Percentiles rank a stretch among this genome's conserved stretches.
Evolutionary conservation across 2,329 filamentous ascomycete species (phyloP).

Genomic region (Claviceps digitariae): DNA sequence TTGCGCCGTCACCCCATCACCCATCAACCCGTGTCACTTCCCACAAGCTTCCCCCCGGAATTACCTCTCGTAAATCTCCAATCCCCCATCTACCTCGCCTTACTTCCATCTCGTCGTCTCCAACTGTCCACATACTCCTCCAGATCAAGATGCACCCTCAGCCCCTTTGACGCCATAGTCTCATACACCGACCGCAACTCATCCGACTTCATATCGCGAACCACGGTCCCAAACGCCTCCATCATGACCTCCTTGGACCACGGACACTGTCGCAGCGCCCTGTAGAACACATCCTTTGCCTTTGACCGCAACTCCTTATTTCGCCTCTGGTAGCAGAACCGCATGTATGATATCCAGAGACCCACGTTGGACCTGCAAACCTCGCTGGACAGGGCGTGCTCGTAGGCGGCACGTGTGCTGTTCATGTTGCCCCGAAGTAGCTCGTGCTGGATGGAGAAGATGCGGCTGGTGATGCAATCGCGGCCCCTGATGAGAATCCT

Average conservation of each 20-base stretch:
- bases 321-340: constrained; percentile 24
- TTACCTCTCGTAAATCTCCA: too few species aligned
- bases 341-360: constrained; percentile 38
- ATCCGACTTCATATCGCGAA: constrained; percentile 28
- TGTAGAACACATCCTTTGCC: constrained; percentile 34
- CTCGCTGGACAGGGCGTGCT: constrained; percentile 32
- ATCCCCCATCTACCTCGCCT: neutral
- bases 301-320: constrained; percentile 24
- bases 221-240: constrained; percentile 35
- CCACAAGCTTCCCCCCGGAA: neutral
- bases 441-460: constrained; percentile 40
- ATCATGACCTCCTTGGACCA: constrained; percentile 37
- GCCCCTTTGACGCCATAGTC: constrained; percentile 33
- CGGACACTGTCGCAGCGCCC: constrained; percentile 33
- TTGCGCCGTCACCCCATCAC: too few species aligned
- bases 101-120: constrained; percentile 9
- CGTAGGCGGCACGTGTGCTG: constrained; percentile 37
- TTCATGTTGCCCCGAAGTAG: constrained; percentile 32
- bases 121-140: constrained; percentile 31
- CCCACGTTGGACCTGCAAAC: constrained; percentile 24
- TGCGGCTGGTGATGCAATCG: constrained; percentile 29
- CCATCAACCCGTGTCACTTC: neutral
- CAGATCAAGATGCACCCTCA: constrained; percentile 37
- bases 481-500: constrained; percentile 28
- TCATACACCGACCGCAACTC: constrained; percentile 36